Evolutionary conservation across 2,329 filamentous ascomycete genomes (phyloP), one percentile per base, ranked within the genome.

Genomic region (Fusarium succisae): DNA sequence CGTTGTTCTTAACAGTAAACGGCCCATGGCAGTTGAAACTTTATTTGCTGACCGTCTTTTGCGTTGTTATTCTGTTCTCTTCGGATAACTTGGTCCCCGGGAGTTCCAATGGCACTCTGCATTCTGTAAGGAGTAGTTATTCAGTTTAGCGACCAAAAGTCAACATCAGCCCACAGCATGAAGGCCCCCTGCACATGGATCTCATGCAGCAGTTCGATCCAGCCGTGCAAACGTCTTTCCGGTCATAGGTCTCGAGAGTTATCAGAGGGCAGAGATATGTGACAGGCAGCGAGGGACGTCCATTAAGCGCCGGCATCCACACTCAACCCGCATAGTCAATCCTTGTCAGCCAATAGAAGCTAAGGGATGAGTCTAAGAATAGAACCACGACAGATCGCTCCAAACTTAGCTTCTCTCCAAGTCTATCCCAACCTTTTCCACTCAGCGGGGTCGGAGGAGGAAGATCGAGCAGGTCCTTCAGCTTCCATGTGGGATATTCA

Each of bases 301-400:
- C 24, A 74, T 78, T 78, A 78, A 78, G 76, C 76, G 76, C 76
- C 72, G 73, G 55, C 76, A 70, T 62, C 66, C 76, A 78, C 73
- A 66, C 69, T 45, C 64, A 75, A 70, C 75, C 73, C 60, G 75
- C 75, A 74, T 77, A 53, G 73, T 67, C 59, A 54, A 63, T 64
- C 41, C 43, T n/a, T 47, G 28, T 28, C 17, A 24, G 30, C 76
- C 73, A 78, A 78, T 77, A 35, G 63, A 10, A 44, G 48, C 41
- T 37, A 63, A 39, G 56, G 43, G n/a, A 62, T 65, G 50, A 50
- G 15, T 75, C 76, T 76, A 78, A 78, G 62, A 78, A 78, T 78
- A 78, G 76, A 75, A 59, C 53, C 51, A 55, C 56, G 24, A 38
- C 53, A 68, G 69, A 62, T 72, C 66, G 57, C 55, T 47, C 28